Evolutionary conservation across 2,329 filamentous ascomycete species (phyloP).

Genomic region (Talaromyces sp.): DNA sequence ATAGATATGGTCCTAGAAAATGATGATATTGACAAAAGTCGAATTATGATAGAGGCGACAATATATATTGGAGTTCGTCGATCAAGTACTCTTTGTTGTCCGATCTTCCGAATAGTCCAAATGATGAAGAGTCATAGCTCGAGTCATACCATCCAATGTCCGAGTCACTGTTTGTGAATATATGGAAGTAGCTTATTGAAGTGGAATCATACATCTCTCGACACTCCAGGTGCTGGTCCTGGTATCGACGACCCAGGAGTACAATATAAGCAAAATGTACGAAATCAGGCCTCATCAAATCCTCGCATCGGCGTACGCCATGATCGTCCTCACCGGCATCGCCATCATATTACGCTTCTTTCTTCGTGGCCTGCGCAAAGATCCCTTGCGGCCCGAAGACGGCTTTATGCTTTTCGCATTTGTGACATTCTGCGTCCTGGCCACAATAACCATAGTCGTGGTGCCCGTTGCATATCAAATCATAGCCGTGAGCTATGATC

Average conservation of each 20-base stretch:
- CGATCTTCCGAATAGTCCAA: neutral
- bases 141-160: conserved; percentile 1
- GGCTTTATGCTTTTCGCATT: conserved; percentile 17
- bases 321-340: conserved; percentile 19
- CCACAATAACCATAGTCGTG: conserved; percentile 34
- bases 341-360: conserved; percentile 19
- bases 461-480: conserved; percentile 33
- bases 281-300: conserved; percentile 13
- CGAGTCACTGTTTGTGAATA: neutral
- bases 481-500: conserved; percentile 24
- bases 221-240: neutral
- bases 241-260: neutral
- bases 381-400: conserved; percentile 16
- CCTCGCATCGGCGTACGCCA: conserved; percentile 18
- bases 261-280: conserved; percentile 4
- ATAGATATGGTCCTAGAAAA: neutral
- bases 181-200: neutral
- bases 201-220: neutral
- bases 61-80: neutral
- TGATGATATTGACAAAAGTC: no score
- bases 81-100: neutral
- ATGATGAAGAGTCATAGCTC: neutral
- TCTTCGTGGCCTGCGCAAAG: conserved; percentile 5
- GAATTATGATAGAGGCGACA: neutral
- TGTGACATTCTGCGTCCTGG: conserved; percentile 28